Base-by-base conservation (phyloP, 345 rosid species). In the Rhodomyrtus tomentosa region DNA sequence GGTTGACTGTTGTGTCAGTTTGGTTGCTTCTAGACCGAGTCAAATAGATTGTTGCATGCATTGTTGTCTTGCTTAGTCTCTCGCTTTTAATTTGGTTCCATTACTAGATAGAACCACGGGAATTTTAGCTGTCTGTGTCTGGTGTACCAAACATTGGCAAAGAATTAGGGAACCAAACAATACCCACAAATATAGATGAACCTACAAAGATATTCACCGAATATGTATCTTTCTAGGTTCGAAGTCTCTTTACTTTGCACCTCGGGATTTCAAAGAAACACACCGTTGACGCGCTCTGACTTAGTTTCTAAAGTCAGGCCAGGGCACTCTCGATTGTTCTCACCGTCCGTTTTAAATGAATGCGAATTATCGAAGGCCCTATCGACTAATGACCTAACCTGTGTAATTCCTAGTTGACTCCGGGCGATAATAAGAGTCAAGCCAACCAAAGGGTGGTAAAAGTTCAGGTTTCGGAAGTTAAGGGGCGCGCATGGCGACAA, bases 261-360 rank as follows among this genome's bases (percentile, higher is more conserved):
- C 36, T 27, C 29, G 18, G 6, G 36, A 58, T 27, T 58, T 58
- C 15, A 58, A 4, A 58, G 38, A 1, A 58, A 27, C 2, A 2
- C 7, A 12, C 6, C 4, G 38, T 58, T 13, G 27, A 58, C 9
- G 20, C 6, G 53, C 1, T 15, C 18, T 27, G 1, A 18, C 74
- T 62, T 62, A 7, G 42, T 16, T 62, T 29, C 7, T 62, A 62
- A 62, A 16, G 74, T 62, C 12, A 8, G 4, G 20, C 18, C 0
- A 7, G 6, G 6, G 22, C 0, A 8, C 22, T 8, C 13, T 32
- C 3, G 0, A 2, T 62, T 22, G 5, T 32, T 2, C 0, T 68
- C 24, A 18, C 8, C 2, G 1, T 18, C 9, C 6, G 24, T 13
- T 68, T 36, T 32, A 18, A 4, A 32, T 32, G 24, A 22, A 32